These are phyloP conservation scores for Annulohypoxylon moriforme DNA, from an alignment of 495 filamentous ascomycete genomes.

Conservation along the genomic window DNA sequence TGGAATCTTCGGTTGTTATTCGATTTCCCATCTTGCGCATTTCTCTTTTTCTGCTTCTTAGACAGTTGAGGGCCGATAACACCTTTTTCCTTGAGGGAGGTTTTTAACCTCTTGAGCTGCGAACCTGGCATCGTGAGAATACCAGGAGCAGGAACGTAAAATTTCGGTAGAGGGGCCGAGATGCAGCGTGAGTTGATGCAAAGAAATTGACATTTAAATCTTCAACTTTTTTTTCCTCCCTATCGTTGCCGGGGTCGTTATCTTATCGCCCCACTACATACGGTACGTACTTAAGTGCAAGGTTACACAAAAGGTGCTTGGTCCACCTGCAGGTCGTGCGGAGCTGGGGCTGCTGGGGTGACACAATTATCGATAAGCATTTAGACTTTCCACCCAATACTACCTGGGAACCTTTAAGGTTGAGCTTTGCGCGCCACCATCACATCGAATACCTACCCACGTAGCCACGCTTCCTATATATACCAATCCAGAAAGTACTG, in stretches of 20 bases:
- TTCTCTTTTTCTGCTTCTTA: conserved; percentile 87
- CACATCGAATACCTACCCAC: not conserved
- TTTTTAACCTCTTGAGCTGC: conserved; percentile 94
- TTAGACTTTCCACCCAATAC: not conserved
- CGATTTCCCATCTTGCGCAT: conserved; percentile 69
- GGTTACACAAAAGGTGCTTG: not conserved
- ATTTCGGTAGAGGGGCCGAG: not conserved
- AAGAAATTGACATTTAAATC: not conserved
- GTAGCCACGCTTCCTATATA: not conserved
- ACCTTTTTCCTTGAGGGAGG: conserved; percentile 86
- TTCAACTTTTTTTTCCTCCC: conserved; percentile 46
- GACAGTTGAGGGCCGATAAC: conserved; percentile 89
- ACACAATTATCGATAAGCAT: conserved; percentile 1
- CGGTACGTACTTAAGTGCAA: too few relatives aligned
- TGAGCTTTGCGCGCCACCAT: not conserved
- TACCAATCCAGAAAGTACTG: too few relatives aligned
- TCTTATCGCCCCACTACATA: conserved; percentile 29
- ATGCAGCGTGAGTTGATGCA: not conserved
- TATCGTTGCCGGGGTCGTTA: conserved; percentile 9
- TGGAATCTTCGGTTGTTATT: conserved; percentile 78
- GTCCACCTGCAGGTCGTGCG: not conserved
- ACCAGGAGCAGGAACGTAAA: not conserved
- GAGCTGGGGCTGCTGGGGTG: not conserved
- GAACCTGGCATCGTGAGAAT: conserved; percentile 82
- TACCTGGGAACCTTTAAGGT: not conserved